Evolutionary conservation across 306 rosid species (phyloP).

Genomic region (Rosa lucieae): DNA sequence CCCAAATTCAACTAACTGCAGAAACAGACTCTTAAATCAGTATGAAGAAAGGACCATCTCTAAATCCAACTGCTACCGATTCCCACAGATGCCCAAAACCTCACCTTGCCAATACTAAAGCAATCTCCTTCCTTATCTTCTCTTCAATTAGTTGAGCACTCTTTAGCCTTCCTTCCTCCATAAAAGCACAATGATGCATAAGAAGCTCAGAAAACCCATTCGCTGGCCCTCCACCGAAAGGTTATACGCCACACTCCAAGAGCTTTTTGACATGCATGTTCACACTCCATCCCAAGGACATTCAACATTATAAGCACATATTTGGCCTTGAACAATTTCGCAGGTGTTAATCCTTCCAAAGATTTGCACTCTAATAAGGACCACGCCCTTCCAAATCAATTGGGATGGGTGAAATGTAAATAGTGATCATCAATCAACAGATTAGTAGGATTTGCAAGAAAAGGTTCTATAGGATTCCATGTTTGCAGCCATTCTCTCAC

Average conservation of each 20-base stretch:
- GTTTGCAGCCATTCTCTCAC: neutral
- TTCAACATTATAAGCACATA: neutral
- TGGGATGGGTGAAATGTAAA: neutral
- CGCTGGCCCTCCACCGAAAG: neutral
- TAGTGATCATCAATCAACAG: neutral
- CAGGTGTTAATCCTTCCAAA: neutral
- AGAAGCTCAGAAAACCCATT: neutral
- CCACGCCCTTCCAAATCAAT: neutral
- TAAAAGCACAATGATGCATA: neutral
- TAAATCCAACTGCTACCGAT: neutral
- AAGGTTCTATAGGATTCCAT: neutral
- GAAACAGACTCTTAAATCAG: neutral
- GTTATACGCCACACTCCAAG: neutral
- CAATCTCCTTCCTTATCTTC: neutral
- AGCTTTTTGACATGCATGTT: neutral
- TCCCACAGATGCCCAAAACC: neutral
- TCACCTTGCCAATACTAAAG: neutral
- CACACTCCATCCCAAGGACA: neutral
- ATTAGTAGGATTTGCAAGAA: neutral
- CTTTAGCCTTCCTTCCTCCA: neutral
- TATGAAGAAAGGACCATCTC: neutral
- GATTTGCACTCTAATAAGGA: neutral
- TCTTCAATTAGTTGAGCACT: neutral
- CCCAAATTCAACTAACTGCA: neutral
- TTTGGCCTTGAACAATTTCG: neutral